Base-by-base conservation (phyloP, 108 stramenopile species). In the Pinguiococcus pyrenoidosus region DNA sequence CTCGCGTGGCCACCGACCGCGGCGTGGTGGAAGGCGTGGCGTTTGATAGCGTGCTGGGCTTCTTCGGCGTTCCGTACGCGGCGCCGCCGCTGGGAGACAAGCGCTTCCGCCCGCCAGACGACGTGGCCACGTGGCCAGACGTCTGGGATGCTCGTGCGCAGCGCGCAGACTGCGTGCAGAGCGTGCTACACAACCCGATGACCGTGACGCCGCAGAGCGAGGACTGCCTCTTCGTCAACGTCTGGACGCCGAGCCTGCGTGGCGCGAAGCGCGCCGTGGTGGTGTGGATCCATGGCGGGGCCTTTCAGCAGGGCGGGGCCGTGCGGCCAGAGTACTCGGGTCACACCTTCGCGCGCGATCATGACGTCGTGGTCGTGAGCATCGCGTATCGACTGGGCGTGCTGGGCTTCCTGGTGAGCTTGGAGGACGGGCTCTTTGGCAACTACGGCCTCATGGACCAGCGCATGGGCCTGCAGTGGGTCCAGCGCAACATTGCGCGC, bases 231-330 rank as follows among this genome's bases (percentile, higher is more conserved):
- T 66, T 59, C 36, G 47, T 75, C n/a, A 75, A 72, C 29, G 63
- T 75, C 2, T 75, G 66, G 60, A 38, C 42, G 21, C 72, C 72
- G 7, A 14, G 38, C n/a, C 35, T 25, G 3, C 28, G 30, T 8
- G 33, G 16, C 17, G 52, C 12, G 65, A 57, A 24, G 25, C 42
- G 26, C 35, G 68, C 62, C 36, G 74, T 75, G 5, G 56, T 69
- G 64, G 46, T 72, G 1, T 75, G 61, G 61, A n/a, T 75, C 0
- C 56, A 69, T 32, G 74, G 74, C 22, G 74, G 74, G n/a, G 71
- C 47, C 8, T 70, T 74, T 29, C 42, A 57, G 36, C 67, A 69
- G 28, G 71, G 68, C 5, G 57, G 46, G 20, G 37, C 47, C 4
- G 51, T 47, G 13, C 51, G 57, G 9, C 30, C 64, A 7, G 59